Evolutionary conservation across 2,329 filamentous ascomycete species (phyloP), one percentile per base, ranked within the genome.

Genomic region (Corniculantispora saksenae): DNA sequence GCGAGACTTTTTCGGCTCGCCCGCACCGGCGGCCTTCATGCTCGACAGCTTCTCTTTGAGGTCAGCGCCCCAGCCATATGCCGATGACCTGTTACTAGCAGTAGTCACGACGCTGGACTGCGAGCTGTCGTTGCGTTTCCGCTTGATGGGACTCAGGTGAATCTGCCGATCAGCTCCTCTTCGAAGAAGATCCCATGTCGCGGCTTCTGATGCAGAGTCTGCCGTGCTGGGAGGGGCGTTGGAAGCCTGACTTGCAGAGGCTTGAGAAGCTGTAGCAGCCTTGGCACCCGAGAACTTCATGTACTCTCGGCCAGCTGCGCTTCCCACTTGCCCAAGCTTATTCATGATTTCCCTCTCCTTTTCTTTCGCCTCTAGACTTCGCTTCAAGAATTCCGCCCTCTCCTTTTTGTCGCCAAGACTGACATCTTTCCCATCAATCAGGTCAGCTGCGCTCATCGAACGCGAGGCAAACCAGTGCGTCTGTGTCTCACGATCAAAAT

Each of bases 301-400:
- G 75, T 94, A 94, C 67, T 92, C 89, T 55, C 82, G 85, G 2
- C 91, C 91, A 0, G 89, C 84, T 7, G 89, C 89, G 57, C 80
- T 84, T 12, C 90, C 90, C 66, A 88, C 80, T 59, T 84, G 80
- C 12, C 86, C 86, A 2, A 95, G 81, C 69, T 86, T 87, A 73
- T 86, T 87, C 68, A 89, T 90, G 57, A 95, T 84, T 27, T 92
- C 89, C 23, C 87, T 82, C 75, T 94, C 92, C 72, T 86, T 89
- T 75, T 94, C 90, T 70, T 87, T 85, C 17, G 85, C 85, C 7
- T 87, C 85, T 7, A 93, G 79, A 3, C 84, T 84, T 64, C 88
- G 84, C 67, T 87, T 89, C 69, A 91, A 77, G 21, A 86, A 84
- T 68, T 93, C 91, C 60, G 88, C 86, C 66, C 85, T 84, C 70